Base-by-base conservation (phyloP, 352 stramenopile genomes). In the Phytopythium aichiense region DNA sequence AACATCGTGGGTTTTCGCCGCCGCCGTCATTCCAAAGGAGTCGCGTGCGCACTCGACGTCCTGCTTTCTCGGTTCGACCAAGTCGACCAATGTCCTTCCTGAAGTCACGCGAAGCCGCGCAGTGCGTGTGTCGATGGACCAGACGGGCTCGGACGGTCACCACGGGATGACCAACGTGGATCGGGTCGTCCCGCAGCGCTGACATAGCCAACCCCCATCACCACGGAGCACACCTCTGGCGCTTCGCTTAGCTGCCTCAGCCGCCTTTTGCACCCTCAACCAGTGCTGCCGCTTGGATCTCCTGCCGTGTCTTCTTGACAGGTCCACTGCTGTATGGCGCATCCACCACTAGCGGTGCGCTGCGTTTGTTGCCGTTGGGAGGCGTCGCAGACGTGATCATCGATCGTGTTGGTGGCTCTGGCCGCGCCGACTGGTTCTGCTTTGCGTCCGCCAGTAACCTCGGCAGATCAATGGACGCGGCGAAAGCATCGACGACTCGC, bases 401-500 rank as follows among this genome's bases (percentile, higher is more conserved):
- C 0, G 38, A 8, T 7, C n/a, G 53, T 11, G 60, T 15, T 2
- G 28, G 11, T 11, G 67, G 60, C 25, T 64, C 45, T 42, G 15
- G 8, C 20, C 12, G 1, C n/a, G 25, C 52, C n/a, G 53, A 40
- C 46, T 78, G 69, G 30, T 63, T 52, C 45, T 64, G 62, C 37
- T 66, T 31, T 3, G 59, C 71, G 48, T 79, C 71, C 8, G 50
- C 62, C 7, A 87, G 68, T 40, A 87, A 22, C 48, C 71, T 72
- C 15, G 45, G 67, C 54, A 84, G 52, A 50, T 87, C 64, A 40
- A 87, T 64, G 25, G 64, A 60, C 1, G 46, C n/a, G 7, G 66
- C 49, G 51, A 87, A 83, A 9, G 68, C 71, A 49, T 82, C 73
- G 45, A 87, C 68, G 6, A 84, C 64, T 22, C 65, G 70, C 53